These are phyloP conservation scores for Magnaporthiopsis incrustans DNA, from an alignment of 2,329 filamentous ascomycete species.

Conservation along the genomic window DNA sequence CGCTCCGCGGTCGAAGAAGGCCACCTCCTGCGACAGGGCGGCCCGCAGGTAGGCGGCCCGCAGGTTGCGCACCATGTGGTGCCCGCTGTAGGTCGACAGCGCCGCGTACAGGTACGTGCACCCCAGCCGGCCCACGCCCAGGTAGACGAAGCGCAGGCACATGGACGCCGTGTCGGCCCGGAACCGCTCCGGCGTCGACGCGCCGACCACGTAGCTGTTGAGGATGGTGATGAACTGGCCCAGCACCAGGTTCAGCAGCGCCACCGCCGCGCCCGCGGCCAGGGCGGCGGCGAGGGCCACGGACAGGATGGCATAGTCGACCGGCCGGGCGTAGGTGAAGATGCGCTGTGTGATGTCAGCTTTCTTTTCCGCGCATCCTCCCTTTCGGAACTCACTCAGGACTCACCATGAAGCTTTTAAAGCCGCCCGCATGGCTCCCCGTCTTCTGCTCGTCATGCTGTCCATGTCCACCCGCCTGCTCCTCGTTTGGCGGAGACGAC, in stretches of 20 bases:
- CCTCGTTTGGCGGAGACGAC: neutral
- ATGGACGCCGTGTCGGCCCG: neutral
- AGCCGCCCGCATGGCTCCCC: neutral
- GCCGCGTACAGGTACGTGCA: conserved; percentile 39
- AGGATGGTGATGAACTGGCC: conserved; percentile 26
- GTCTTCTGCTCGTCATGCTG: neutral
- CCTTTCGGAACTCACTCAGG: too few relatives aligned
- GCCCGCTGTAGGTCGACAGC: conserved; percentile 40
- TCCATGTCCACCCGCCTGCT: neutral
- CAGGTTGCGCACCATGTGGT: conserved; percentile 39
- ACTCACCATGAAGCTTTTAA: conserved; percentile 2
- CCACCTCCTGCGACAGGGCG: conserved; percentile 41
- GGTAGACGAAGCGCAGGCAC: conserved; percentile 46
- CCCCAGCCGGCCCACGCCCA: conserved; percentile 45
- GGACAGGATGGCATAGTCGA: conserved; percentile 21
- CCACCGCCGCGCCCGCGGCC: conserved; percentile 28
- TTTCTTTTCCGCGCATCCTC: neutral
- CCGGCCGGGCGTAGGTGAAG: conserved; percentile 20
- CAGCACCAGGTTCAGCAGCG: conserved; percentile 30
- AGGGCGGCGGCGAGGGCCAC: conserved; percentile 24
- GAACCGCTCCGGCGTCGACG: conserved; percentile 1
- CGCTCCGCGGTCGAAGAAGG: conserved; percentile 36
- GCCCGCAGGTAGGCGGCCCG: conserved; percentile 41
- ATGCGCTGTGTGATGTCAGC: conserved; percentile 12
- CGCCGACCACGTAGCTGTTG: conserved; percentile 17